phyloP scores from a whole-genome alignment of 2,329 filamentous ascomycete species.

The Botrytis aclada region DNA sequence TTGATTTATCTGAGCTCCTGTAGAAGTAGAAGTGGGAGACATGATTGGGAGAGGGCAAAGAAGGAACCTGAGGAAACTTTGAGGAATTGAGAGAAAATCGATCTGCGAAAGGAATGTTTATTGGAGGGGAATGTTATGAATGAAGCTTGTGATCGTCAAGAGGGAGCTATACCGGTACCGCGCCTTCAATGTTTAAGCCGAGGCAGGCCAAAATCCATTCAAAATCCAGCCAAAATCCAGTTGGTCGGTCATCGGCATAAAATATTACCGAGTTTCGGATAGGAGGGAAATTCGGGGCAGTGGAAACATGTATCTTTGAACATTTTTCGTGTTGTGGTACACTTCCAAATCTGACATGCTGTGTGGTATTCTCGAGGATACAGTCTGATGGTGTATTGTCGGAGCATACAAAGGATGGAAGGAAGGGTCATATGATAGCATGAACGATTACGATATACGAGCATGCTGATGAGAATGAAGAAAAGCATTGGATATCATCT shows the following conservation, averaged over 20 bases:
- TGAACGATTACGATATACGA: background rate
- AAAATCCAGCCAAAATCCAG: background rate
- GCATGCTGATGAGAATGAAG: background rate
- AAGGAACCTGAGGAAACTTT: background rate
- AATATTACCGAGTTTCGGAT: conserved; percentile 1
- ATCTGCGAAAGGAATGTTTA: background rate
- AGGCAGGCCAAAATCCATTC: conserved; percentile 13
- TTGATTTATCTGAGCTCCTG: conserved; percentile 32
- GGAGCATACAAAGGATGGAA: background rate
- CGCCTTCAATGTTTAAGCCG: conserved; percentile 8
- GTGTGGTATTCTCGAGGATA: background rate
- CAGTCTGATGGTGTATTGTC: background rate
- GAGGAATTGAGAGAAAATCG: background rate
- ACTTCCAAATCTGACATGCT: background rate
- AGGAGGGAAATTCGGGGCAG: conserved; percentile 2
- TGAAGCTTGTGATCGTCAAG: conserved; percentile 9
- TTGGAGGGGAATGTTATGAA: background rate
- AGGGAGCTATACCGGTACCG: conserved; percentile 4
- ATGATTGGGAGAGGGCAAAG: background rate
- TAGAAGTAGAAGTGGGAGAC: conserved; percentile 20
- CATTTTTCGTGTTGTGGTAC: background rate
- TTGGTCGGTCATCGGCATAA: conserved; percentile 7
- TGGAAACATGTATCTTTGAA: background rate
- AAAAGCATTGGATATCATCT: background rate
- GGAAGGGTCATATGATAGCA: conserved; percentile 12